Base-by-base conservation (phyloP, 1,139 yeast species). In the Saccharomyces hybrid region DNA sequence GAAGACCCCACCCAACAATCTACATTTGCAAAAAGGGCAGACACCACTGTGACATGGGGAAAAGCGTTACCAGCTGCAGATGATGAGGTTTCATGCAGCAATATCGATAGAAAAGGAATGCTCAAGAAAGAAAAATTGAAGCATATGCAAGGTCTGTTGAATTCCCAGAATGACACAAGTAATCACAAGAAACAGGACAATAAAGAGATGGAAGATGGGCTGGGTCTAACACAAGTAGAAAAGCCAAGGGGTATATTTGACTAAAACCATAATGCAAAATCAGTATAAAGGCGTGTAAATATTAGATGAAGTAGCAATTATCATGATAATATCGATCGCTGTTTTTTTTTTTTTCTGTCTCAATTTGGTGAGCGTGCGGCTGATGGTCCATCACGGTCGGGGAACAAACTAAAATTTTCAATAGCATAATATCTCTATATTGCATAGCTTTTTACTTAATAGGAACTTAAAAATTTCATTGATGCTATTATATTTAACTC, bases 211-310 rank as follows among this genome's bases (percentile, higher is more conserved):
- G 59, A 61, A 11, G 58, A 53, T 14, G 62, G 57, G n/a, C 52
- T 73, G 9, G 76, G 76, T 0, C 76, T 75, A 4, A 73, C 76
- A 0, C 76, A 72, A 53, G 55, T 60, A 1, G 49, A 58, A 2
- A 61, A 55, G 31, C 66, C 65, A 0, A 70, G 63, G 52, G 75
- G 75, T 7, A 47, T 73, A 6, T 71, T 73, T 55, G 76, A 71
- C 51, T 70, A 53, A 52, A 27, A 20, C 26, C 11, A 38, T 5
- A 3, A 5, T 6, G 23, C 4, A 6, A 46, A 46, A 32, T n/a
- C n/a, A 6, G 38, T 32, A 7, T 14, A n/a, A 32, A 14, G 38
- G n/a, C n/a, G 13, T 29, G 5, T 9, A 29, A 29, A 11, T 5
- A 11, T 29, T 11, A 29, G 32, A n/a, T 29, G 13, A 29, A 13